phyloP scores from a whole-genome alignment of 2,329 filamentous ascomycete species.

The Colletotrichum somersetense region DNA sequence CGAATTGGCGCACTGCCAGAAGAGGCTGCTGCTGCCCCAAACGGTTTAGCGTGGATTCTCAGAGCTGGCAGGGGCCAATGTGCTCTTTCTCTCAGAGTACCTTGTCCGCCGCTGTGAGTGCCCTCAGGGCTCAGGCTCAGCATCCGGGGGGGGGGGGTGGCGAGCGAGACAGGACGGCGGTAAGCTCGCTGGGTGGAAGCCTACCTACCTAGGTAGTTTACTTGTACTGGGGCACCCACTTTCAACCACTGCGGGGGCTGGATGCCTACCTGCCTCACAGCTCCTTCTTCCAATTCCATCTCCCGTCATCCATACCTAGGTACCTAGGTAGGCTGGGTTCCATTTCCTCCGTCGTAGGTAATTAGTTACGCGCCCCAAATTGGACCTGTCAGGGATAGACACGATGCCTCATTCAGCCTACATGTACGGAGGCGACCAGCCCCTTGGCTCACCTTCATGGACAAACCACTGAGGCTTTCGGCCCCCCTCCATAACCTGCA shows the following conservation, averaged over 20 bases:
- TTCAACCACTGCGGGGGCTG: conserved; percentile 32
- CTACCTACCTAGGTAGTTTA: background rate
- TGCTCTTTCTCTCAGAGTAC: conserved; percentile 33
- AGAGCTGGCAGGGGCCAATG: conserved; percentile 34
- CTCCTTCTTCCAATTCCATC: conserved; percentile 13
- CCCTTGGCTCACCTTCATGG: conserved; percentile 24
- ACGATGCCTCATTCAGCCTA: conserved; percentile 23
- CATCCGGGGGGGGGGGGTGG: background rate
- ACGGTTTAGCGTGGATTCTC: conserved; percentile 27
- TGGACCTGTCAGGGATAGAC: conserved; percentile 40
- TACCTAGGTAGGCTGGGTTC: background rate
- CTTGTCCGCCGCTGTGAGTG: conserved; percentile 9
- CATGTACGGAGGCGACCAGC: conserved; percentile 5
- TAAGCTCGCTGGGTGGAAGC: conserved; percentile 7
- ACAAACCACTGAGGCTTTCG: background rate
- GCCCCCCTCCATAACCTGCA: conserved; percentile 6
- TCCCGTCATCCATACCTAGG: background rate
- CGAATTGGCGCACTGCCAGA: conserved; percentile 43
- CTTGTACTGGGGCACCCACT: background rate
- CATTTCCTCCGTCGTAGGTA: background rate
- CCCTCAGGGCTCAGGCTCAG: background rate
- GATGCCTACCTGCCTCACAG: conserved; percentile 22
- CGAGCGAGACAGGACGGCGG: conserved; percentile 8
- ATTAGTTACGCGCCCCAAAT: conserved; percentile 13
- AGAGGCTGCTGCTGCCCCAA: conserved; percentile 35